Evolutionary conservation across 2,329 filamentous ascomycete genomes (phyloP).

Genomic region (Claviceps purpurea): DNA sequence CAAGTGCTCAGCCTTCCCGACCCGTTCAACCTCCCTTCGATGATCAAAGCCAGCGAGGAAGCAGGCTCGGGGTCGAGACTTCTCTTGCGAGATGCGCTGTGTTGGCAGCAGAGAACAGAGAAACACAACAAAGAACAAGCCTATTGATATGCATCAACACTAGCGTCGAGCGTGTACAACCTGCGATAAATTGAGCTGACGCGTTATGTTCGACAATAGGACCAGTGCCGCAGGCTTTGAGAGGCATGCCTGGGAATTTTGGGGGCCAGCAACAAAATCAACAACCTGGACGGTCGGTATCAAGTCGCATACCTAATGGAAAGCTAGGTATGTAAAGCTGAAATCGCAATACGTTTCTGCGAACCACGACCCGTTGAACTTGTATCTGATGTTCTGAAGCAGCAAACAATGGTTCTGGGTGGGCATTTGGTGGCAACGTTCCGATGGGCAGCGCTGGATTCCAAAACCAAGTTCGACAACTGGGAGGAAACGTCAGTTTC

Average conservation of each 20-base stretch:
- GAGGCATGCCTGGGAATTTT: constrained; percentile 48
- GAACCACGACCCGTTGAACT: too few species aligned
- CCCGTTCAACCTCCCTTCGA: background rate
- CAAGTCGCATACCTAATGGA: constrained; percentile 49
- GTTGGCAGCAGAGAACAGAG: background rate
- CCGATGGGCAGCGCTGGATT: constrained; percentile 45
- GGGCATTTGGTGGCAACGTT: constrained; percentile 49
- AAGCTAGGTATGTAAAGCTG: constrained; percentile 39
- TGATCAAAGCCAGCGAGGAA: background rate
- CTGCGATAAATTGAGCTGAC: constrained; percentile 13
- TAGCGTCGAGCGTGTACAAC: constrained; percentile 1
- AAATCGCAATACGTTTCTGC: background rate
- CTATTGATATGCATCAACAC: background rate
- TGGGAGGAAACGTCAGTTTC: constrained; percentile 49
- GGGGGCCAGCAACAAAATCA: constrained; percentile 46
- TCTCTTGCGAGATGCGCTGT: background rate
- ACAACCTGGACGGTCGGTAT: constrained; percentile 35
- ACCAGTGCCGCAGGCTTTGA: constrained; percentile 47
- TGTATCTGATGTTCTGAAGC: constrained; percentile 6
- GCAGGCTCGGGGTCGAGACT: background rate
- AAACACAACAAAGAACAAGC: background rate
- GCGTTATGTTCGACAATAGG: constrained; percentile 23
- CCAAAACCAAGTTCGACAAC: constrained; percentile 39
- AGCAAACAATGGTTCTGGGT: constrained; percentile 41
- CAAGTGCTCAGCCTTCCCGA: background rate